Evolutionary conservation across 164 flowering plant genomes (phyloP).

Genomic region (Litsea cubeba): DNA sequence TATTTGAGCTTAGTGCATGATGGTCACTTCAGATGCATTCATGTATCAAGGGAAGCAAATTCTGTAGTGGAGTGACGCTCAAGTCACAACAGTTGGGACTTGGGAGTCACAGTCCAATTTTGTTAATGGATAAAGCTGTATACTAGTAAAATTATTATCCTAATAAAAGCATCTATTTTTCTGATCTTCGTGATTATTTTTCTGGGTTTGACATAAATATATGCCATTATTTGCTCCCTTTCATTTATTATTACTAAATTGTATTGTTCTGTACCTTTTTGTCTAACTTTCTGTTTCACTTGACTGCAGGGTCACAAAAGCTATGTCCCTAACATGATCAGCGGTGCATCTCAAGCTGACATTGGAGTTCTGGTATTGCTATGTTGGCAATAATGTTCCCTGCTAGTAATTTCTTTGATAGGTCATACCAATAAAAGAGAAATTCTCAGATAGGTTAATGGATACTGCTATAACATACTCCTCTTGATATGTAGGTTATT

Average conservation of each 20-base stretch:
- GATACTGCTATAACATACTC: not conserved
- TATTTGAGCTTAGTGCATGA: too few species aligned
- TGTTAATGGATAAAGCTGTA: too few species aligned
- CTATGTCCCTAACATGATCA: slow-evolving; percentile 99
- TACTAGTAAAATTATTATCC: too few species aligned
- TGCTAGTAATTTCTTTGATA: not conserved
- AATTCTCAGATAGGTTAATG: not conserved
- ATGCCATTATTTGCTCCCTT: not conserved
- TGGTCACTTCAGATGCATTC: too few species aligned
- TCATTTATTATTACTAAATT: not conserved
- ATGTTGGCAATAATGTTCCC: not conserved
- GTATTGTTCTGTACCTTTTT: not conserved
- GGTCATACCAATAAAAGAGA: too few species aligned
- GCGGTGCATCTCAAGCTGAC: slow-evolving; percentile 99
- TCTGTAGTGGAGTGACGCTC: too few species aligned
- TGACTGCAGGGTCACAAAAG: slow-evolving; percentile 88
- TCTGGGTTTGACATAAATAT: not conserved
- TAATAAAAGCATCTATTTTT: not conserved
- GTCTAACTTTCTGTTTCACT: slow-evolving; percentile 9
- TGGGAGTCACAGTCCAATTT: too few species aligned
- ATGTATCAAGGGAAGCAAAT: too few species aligned
- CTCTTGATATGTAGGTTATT: slow-evolving; percentile 52
- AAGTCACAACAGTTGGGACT: too few species aligned
- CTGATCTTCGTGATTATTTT: not conserved
- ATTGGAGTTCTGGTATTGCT: slow-evolving; percentile 78